Conservation (phyloP, 2,329 filamentous ascomycete genomes). For the Ascochyta clinopodiicola region DNA sequence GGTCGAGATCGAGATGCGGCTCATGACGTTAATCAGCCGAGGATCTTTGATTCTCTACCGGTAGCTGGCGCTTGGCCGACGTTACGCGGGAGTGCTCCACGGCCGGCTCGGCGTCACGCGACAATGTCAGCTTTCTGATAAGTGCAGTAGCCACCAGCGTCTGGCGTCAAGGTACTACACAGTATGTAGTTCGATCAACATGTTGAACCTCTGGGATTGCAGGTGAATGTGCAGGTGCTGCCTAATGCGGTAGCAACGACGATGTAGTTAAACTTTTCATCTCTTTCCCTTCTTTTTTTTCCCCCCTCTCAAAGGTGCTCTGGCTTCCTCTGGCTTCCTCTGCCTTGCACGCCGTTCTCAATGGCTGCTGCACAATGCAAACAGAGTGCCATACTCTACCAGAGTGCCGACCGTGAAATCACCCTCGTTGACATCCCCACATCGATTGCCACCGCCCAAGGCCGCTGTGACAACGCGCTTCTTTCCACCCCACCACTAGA, state of each 20-base stretch:
- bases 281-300: not conserved
- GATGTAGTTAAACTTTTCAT: not conserved
- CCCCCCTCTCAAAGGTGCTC: too few species aligned
- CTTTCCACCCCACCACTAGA: conserved; percentile 55
- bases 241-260: not conserved
- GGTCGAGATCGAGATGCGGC: conserved; percentile 13
- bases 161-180: not conserved
- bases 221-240: not conserved
- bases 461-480: conserved; percentile 53
- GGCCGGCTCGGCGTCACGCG: conserved; percentile 6
- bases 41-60: conserved; percentile 6
- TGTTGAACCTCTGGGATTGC: not conserved
- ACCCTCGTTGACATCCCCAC: conserved; percentile 72
- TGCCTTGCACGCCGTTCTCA: not conserved
- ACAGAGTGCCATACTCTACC: conserved; percentile 57
- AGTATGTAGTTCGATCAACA: not conserved
- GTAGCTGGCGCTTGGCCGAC: conserved; percentile 12
- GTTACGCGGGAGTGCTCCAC: conserved; percentile 18
- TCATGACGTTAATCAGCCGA: conserved; percentile 20
- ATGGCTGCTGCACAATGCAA: not conserved
- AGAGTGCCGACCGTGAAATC: conserved; percentile 57
- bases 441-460: conserved; percentile 72
- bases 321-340: not conserved
- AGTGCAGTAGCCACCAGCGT: not conserved
- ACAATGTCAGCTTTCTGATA: not conserved